These are phyloP conservation scores for Cercophora scortea DNA, from an alignment of 495 filamentous ascomycete species.

Conservation along the genomic window DNA sequence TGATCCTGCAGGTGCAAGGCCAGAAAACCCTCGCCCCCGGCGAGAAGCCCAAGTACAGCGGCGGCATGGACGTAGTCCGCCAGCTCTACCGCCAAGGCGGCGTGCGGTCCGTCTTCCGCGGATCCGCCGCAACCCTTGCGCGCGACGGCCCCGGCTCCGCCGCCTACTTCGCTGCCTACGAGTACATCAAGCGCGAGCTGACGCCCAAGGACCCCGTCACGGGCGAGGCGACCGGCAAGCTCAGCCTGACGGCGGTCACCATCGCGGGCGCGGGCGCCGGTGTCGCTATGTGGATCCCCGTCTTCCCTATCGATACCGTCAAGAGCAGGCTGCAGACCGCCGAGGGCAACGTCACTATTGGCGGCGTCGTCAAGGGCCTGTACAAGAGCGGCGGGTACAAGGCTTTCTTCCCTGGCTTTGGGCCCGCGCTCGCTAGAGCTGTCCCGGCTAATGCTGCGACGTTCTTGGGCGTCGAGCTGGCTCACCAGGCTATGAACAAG, in stretches of 20 bases:
- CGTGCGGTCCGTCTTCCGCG: slow-evolving; percentile 83
- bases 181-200: slow-evolving; percentile 80
- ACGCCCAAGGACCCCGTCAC: slow-evolving; percentile 76
- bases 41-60: slow-evolving; percentile 87
- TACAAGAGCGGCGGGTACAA: slow-evolving; percentile 74
- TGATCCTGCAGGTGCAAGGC: slow-evolving; percentile 94
- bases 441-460: slow-evolving; percentile 87
- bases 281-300: slow-evolving; percentile 98
- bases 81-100: slow-evolving; percentile 93
- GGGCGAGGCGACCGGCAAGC: slow-evolving; percentile 61
- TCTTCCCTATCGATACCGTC: slow-evolving; percentile 96
- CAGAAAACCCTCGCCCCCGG: slow-evolving; percentile 79
- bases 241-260: slow-evolving; percentile 77
- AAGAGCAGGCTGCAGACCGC: slow-evolving; percentile 91
- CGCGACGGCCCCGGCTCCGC: slow-evolving; percentile 89
- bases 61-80: slow-evolving; percentile 85
- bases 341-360: slow-evolving; percentile 77
- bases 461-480: slow-evolving; percentile 68
- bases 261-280: slow-evolving; percentile 83
- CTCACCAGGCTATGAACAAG: slow-evolving; percentile 75
- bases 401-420: slow-evolving; percentile 97
- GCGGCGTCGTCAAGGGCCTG: slow-evolving; percentile 67
- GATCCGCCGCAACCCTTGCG: slow-evolving; percentile 82
- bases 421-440: slow-evolving; percentile 83
- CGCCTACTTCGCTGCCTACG: slow-evolving; percentile 95